Evolutionary conservation across 2,329 filamentous ascomycete species (phyloP), one percentile per base, ranked within the genome.

Genomic region (Paramyrothecium sp.): DNA sequence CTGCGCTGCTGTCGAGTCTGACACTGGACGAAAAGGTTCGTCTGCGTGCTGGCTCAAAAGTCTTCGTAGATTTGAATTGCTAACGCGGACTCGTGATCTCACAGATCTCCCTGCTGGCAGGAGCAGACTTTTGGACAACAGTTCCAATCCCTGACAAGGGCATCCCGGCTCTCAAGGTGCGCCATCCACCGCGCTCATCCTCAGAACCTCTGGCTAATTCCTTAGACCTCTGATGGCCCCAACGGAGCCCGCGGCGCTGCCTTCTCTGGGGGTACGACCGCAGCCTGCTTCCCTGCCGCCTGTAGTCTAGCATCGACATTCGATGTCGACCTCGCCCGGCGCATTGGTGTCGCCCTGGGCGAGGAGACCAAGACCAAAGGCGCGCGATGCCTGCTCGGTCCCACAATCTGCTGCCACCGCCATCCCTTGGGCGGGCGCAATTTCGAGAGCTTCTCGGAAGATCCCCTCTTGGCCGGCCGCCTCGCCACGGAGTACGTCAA

Each of bases 391-490:
- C 33, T 53, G 4, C 30, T 53, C 3, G 51, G 51, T 13, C 51
- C 51, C 20, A 53, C 51, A 19, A 41, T 53, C 19, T 53, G 51
- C 33, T 16, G 33, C 5, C 51, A 53, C 30, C 26, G 51, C 3
- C 51, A 53, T 19, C 51, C 49, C 33, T 20, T 53, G 11, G 51
- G 51, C 8, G 51, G 51, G 3, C 51, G 51, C 8, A 53, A 53
- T 30, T 53, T 53, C 38, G 51, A 53, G 21, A 53, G 51, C 20
- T 53, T 53, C 51, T 53, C 51, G 12, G 51, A 53, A n/a, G 51
- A 53, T n/a, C 51, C 51, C 11, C 38, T 20, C 21, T 30, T 53
- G 20, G 38, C 30, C 21, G 51, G 51, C 4, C 33, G 33, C n/a
- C 33, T 53, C n/a, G 51, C 51, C 20, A 22, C 38, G 38, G 38